These are phyloP conservation scores for Sporothrix variecibatus DNA, from an alignment of 2,329 filamentous ascomycete species.

Conservation along the genomic window DNA sequence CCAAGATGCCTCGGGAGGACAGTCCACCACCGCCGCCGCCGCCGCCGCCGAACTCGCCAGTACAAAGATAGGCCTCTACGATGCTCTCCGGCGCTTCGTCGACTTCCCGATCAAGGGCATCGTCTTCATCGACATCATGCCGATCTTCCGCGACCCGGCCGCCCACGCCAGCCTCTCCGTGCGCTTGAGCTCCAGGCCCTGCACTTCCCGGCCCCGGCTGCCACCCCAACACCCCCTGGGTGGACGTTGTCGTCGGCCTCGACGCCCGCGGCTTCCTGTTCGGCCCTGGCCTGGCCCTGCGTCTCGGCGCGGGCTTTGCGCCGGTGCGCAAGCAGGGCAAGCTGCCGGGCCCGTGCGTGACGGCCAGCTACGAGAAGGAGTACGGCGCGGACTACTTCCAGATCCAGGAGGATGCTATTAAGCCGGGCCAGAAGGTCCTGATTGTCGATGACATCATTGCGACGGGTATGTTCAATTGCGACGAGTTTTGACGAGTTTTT, in stretches of 20 bases:
- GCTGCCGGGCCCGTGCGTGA: conserved; percentile 84
- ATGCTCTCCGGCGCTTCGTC: conserved; percentile 77
- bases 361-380: conserved; percentile 88
- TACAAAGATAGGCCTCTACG: conserved; percentile 70
- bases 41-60: conserved; percentile 65
- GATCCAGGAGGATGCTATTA: conserved; percentile 86
- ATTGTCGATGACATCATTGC: conserved; percentile 98
- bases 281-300: conserved; percentile 82
- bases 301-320: conserved; percentile 82
- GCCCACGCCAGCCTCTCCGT: conserved; percentile 77
- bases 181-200: conserved; percentile 83
- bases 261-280: conserved; percentile 96
- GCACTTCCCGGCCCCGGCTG: conserved; percentile 48
- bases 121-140: conserved; percentile 97
- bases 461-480: conserved; percentile 67
- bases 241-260: conserved; percentile 88
- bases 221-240: conserved; percentile 56
- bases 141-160: conserved; percentile 78
- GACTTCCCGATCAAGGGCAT: conserved; percentile 94
- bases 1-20: conserved; percentile 64
- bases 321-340: conserved; percentile 95
- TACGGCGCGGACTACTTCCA: conserved; percentile 95
- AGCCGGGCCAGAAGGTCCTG: conserved; percentile 83
- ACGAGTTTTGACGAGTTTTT: background rate
- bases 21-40: conserved; percentile 63